Evolutionary conservation across 305 asterid genomes (phyloP).

Genomic region (Fraxinus xanthoxyloides): DNA sequence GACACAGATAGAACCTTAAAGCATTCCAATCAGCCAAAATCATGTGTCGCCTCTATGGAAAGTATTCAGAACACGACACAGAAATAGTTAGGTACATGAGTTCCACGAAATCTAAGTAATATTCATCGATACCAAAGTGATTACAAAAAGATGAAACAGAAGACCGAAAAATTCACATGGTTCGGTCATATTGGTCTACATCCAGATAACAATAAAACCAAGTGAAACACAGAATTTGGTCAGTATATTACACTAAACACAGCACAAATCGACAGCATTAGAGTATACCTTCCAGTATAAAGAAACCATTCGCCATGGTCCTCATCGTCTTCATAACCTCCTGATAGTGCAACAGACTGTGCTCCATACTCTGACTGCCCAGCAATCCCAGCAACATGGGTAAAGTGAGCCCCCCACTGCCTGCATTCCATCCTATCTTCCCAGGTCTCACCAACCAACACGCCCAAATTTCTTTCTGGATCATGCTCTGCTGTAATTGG

Average conservation of each 20-base stretch:
- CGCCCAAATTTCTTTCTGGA: conserved; percentile 65
- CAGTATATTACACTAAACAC: neutral
- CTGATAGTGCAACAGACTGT: conserved; percentile 90
- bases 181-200: neutral
- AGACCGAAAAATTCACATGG: neutral
- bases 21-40: neutral
- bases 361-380: conserved; percentile 89
- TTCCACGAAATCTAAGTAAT: neutral
- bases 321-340: conserved; percentile 90
- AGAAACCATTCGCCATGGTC: conserved; percentile 98
- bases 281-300: conserved; percentile 84
- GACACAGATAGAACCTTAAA: neutral
- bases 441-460: conserved; percentile 90
- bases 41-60: neutral
- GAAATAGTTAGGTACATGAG: neutral
- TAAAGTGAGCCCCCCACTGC: conserved; percentile 97
- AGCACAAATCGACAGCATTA: neutral
- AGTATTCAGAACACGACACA: neutral
- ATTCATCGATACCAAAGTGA: neutral
- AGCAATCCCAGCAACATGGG: conserved; percentile 80
- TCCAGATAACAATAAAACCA: neutral
- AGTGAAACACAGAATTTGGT: neutral
- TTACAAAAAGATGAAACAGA: neutral
- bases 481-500: conserved; percentile 78
- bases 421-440: conserved; percentile 87